These are phyloP conservation scores for Calonectria hongkongensis DNA, from an alignment of 2,329 filamentous ascomycete genomes.

Conservation along the genomic window DNA sequence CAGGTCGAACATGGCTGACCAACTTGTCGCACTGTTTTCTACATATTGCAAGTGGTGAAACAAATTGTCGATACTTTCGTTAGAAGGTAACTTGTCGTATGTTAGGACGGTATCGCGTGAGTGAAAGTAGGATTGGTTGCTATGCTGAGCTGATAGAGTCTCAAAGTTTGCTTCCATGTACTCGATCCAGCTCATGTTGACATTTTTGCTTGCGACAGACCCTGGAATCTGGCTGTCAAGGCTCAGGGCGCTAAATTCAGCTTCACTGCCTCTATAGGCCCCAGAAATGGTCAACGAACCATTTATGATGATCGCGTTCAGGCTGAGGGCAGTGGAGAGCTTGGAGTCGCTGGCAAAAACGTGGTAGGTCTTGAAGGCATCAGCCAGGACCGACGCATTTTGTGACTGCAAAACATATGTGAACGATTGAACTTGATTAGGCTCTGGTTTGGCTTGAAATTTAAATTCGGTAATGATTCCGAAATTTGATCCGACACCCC, in stretches of 20 bases:
- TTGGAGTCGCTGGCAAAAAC: not conserved
- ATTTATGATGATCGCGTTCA: not conserved
- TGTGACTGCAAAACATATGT: not conserved
- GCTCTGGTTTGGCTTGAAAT: not conserved
- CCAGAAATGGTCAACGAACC: not conserved
- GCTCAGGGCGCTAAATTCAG: not conserved
- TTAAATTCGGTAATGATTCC: not conserved
- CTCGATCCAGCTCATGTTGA: not conserved
- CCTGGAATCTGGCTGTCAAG: not conserved
- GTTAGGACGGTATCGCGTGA: not conserved
- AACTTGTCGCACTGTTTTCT: not conserved
- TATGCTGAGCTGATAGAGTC: not conserved
- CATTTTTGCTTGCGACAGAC: not conserved
- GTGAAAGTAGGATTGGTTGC: not conserved
- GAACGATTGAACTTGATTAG: not conserved
- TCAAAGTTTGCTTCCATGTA: not conserved
- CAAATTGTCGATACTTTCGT: not conserved
- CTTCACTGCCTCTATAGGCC: not conserved
- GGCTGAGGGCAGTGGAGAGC: not conserved
- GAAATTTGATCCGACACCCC: not conserved
- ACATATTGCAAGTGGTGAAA: not conserved
- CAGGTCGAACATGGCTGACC: constrained; percentile 3
- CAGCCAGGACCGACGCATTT: not conserved
- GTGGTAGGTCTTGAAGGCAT: constrained; percentile 1
- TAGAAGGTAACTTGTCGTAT: not conserved